These are phyloP conservation scores for Filosporella fistucella DNA, from an alignment of 495 filamentous ascomycete genomes.

Conservation along the genomic window DNA sequence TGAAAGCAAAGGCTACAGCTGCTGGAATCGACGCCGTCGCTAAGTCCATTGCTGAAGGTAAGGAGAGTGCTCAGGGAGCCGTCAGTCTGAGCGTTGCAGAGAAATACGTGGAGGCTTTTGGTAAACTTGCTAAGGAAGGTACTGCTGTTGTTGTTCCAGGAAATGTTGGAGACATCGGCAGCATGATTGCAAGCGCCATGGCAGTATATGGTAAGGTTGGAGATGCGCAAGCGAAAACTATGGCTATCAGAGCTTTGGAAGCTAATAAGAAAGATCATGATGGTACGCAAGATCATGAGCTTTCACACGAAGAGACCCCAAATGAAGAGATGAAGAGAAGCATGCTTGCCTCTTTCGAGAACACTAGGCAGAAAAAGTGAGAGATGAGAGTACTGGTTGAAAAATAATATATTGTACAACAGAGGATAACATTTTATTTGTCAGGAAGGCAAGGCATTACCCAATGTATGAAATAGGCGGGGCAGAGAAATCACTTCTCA, in stretches of 20 bases:
- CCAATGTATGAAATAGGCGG: background rate
- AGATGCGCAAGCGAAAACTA: conserved; percentile 68
- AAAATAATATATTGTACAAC: conserved; percentile 1
- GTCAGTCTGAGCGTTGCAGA: conserved; percentile 86
- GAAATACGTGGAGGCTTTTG: conserved; percentile 97
- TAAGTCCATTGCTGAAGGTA: conserved; percentile 60
- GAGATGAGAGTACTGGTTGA: background rate
- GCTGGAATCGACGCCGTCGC: conserved; percentile 83
- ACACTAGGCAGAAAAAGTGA: conserved; percentile 38
- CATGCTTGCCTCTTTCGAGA: conserved; percentile 50
- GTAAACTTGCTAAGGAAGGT: conserved; percentile 84
- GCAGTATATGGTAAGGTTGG: conserved; percentile 93
- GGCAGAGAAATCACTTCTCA: conserved; percentile 14
- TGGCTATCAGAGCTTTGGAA: conserved; percentile 47
- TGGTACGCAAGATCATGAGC: conserved; percentile 18
- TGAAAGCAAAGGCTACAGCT: conserved; percentile 84
- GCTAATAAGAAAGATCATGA: conserved; percentile 22
- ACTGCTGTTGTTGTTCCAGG: conserved; percentile 93
- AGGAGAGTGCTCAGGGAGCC: conserved; percentile 72
- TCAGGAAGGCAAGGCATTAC: conserved; percentile 5
- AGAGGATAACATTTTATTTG: background rate
- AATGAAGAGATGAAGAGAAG: conserved; percentile 42
- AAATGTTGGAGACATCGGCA: conserved; percentile 93
- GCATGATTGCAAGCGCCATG: conserved; percentile 96
- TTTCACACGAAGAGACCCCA: conserved; percentile 16